Base-by-base conservation (phyloP, 208 protist species). In the Trypanosoma lewisi region DNA sequence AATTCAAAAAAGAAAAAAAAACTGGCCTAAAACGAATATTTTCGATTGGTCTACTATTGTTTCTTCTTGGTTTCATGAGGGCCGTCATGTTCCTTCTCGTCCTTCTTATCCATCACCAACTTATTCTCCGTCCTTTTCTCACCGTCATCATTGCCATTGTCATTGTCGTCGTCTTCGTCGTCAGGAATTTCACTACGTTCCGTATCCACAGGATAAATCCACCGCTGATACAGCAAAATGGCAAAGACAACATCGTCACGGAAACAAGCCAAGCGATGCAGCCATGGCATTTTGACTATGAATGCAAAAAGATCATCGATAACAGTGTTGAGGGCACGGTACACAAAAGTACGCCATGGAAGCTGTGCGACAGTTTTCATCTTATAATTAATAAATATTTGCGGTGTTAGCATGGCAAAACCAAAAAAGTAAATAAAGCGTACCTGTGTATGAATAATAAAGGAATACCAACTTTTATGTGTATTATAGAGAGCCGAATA, bases 231-330 rank as follows among this genome's bases (percentile, higher is more conserved):
- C 2, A 99, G 78, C 65, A 98, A 97, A 30, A 99, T 94, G 63
- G 97, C 76, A 80, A 99, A 99, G 36, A 99, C 93, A 19, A 99
- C 71, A 70, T 98, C 98, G 75, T 99, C 98, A 60, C 98, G 83
- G 66, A 99, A 98, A 79, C 98, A 99, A 9, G 95, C 93, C 5
- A 99, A 57, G 17, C 98, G 87, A 68, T 99, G 97, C 30, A 99
- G 57, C 58, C 83, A 95, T 30, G 98, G 98, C 98, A 99, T 99
- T 70, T 92, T 96, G 45, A 99, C 98, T 58, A 99, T 93, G 76
- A 99, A 99, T 2, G 98, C 96, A 73, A 99, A 99, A 11, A 99
- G 75, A 77, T 99, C 98, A 80, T 99, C 98, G 65, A 99, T 99
- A 63, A 99, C 96, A 0, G 98, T 99, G 71, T 98, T 99, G 34